A percentile compares a stretch with the other conserved stretches of the same genome.
Conservation (phyloP, 169 alveolate species). For the Eimeria maxima region DNA sequence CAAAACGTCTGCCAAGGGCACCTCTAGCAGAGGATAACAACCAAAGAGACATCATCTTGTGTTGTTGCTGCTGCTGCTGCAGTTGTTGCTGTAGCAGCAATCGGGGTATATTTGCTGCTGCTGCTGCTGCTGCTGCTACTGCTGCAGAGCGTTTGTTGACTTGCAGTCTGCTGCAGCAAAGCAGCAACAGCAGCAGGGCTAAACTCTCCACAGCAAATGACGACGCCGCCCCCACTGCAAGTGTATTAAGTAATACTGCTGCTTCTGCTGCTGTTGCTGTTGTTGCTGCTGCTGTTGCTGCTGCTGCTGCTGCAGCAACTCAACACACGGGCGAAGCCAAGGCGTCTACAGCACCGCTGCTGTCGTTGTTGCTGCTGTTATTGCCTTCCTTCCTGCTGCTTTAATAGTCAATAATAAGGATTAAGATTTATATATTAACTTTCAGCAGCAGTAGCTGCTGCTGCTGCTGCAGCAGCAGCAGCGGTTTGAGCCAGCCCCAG, state of each 20-base stretch:
- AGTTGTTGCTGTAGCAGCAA: background rate
- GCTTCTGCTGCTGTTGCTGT: background rate
- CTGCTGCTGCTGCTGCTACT: conserved; percentile 2
- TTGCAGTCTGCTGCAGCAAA: background rate
- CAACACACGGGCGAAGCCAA: background rate
- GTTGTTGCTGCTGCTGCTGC: conserved; percentile 33
- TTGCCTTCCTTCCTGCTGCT: background rate
- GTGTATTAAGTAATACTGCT: background rate
- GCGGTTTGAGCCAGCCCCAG: conserved; percentile 23
- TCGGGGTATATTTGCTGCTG: background rate
- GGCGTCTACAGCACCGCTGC: background rate
- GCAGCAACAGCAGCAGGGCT: background rate
- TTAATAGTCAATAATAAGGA: background rate
- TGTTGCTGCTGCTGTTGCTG: conserved; percentile 11
- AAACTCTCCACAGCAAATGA: background rate
- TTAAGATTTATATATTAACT: background rate
- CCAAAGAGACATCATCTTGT: background rate
- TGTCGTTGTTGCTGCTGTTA: background rate
- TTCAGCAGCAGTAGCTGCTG: background rate
- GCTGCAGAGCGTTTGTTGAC: background rate
- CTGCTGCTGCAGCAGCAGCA: conserved; percentile 12
- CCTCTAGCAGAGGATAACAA: background rate
- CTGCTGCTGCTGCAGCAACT: background rate
- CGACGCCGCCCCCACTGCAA: background rate
- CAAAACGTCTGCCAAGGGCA: conserved; percentile 12